Conservation (phyloP, 306 rosid species). For the Comarum palustre region DNA sequence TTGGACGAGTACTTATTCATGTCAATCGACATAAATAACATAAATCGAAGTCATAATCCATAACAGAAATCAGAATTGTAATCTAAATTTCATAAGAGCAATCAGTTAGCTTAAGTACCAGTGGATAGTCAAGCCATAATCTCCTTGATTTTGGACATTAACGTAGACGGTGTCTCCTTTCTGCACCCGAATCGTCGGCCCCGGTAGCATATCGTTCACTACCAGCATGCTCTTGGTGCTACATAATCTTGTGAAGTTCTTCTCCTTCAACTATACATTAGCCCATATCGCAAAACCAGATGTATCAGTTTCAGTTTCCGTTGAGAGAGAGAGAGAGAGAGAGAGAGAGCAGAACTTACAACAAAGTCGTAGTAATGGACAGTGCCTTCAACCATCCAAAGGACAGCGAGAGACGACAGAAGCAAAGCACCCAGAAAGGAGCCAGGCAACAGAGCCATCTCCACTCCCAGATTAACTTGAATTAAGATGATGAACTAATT, state of each 20-base stretch:
- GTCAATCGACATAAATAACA: too few relatives aligned
- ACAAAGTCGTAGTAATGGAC: slow-evolving; percentile 12
- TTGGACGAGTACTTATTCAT: too few relatives aligned
- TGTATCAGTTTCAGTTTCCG: neutral
- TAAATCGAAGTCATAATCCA: too few relatives aligned
- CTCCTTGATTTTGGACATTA: slow-evolving; percentile 21
- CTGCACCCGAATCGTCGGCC: slow-evolving; percentile 17
- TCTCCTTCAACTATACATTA: neutral
- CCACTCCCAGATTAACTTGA: neutral
- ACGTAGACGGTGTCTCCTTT: slow-evolving; percentile 20
- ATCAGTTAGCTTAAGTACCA: slow-evolving; percentile 5
- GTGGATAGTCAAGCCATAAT: slow-evolving; percentile 11
- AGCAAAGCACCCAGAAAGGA: neutral
- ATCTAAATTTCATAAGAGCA: neutral
- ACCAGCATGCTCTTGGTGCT: slow-evolving; percentile 25
- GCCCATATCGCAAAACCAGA: neutral
- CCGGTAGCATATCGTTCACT: slow-evolving; percentile 21
- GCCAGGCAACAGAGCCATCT: neutral
- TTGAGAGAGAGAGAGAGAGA: neutral
- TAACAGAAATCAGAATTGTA: neutral
- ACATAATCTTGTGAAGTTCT: slow-evolving; percentile 18
- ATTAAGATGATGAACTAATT: neutral
- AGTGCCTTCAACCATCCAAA: neutral
- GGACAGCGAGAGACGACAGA: neutral
- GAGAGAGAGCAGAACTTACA: neutral